Conservation (phyloP, 148 eudicot genomes). For the Rhododendron griersonianum region DNA sequence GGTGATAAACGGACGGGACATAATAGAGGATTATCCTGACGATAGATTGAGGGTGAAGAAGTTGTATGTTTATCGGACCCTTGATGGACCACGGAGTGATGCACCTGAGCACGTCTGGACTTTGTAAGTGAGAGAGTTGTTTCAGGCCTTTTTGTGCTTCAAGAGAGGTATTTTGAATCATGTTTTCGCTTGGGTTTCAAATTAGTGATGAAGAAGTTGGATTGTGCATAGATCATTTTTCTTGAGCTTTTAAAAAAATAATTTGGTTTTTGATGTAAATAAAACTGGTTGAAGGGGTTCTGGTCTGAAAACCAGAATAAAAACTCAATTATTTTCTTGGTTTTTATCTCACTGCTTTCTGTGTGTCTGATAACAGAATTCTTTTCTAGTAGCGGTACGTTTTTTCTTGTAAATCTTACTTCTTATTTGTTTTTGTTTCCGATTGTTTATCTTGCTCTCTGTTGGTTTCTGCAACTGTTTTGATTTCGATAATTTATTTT, state of each 20-base stretch:
- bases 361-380: not conserved
- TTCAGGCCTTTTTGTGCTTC: not conserved
- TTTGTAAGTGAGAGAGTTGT: not conserved
- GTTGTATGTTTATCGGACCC: not conserved
- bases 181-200: not conserved
- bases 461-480: too few relatives aligned
- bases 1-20: not conserved
- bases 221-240: not conserved
- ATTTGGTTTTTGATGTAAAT: not conserved
- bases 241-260: not conserved
- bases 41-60: not conserved
- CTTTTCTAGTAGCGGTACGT: not conserved
- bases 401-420: not conserved
- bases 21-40: not conserved
- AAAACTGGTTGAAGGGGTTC: not conserved
- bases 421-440: too few relatives aligned
- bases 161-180: not conserved
- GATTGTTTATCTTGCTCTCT: not conserved
- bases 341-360: not conserved
- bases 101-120: not conserved
- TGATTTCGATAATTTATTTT: too few relatives aligned
- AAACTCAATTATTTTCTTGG: not conserved
- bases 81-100: not conserved
- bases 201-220: not conserved
- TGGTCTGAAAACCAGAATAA: not conserved